Evolutionary conservation across 257 asterid genomes (phyloP).

Genomic region (Solanum chilense): DNA sequence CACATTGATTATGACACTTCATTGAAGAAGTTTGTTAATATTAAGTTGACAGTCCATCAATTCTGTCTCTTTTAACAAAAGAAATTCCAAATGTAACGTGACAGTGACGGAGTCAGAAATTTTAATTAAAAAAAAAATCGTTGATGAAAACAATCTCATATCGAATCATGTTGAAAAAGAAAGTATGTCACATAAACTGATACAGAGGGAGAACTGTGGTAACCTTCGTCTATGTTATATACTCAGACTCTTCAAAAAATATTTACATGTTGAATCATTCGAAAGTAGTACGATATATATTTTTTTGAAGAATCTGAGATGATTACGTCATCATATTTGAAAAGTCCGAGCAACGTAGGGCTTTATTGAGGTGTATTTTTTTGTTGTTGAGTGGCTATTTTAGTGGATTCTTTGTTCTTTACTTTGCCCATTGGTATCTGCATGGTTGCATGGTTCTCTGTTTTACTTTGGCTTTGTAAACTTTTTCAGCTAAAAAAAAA

Average conservation of each 20-base stretch:
- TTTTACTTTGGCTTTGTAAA: neutral
- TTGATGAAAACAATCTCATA: neutral
- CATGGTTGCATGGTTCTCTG: conserved; percentile 29
- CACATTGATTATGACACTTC: conserved; percentile 10
- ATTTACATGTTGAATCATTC: neutral
- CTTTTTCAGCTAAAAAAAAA: neutral
- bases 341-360: neutral
- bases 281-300: neutral
- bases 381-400: neutral
- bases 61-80: neutral
- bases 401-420: neutral
- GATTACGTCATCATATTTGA: neutral
- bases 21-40: conserved; percentile 4
- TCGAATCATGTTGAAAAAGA: neutral
- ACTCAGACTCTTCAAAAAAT: neutral
- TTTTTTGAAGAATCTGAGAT: neutral
- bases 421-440: conserved; percentile 8
- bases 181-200: neutral
- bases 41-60: conserved; percentile 7
- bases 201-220: neutral
- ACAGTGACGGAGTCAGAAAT: neutral
- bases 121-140: neutral
- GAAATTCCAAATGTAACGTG: neutral
- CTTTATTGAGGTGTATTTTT: neutral
- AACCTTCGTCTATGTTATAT: neutral